phyloP scores from a whole-genome alignment of 257 asterid species.

The Solanum dulcamara region DNA sequence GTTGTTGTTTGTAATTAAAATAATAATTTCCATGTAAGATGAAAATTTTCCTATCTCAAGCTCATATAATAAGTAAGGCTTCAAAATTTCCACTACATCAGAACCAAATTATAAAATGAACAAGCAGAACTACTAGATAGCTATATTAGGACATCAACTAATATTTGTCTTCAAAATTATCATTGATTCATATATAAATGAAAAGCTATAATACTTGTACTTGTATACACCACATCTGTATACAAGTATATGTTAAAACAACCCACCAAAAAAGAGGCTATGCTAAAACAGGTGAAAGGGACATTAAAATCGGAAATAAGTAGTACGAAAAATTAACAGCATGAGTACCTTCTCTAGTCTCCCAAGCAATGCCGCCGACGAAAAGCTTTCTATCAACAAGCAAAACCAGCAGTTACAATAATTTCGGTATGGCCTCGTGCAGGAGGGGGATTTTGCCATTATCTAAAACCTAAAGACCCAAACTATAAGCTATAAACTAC shows the following conservation, averaged over 20 bases:
- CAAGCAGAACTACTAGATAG: background rate
- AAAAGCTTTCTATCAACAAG: conserved; percentile 91
- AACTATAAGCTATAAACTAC: conserved; percentile 11
- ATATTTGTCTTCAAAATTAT: background rate
- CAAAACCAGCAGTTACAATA: conserved; percentile 70
- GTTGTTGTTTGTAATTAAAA: background rate
- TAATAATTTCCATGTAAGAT: background rate
- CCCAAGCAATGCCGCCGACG: conserved; percentile 99
- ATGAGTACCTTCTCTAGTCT: conserved; percentile 82
- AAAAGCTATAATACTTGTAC: background rate
- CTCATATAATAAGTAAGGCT: background rate
- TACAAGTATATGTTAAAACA: background rate
- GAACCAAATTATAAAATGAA: background rate
- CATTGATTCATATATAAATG: background rate
- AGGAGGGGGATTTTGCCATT: conserved; percentile 13
- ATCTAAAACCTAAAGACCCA: conserved; percentile 1
- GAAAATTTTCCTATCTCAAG: background rate
- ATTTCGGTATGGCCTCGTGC: conserved; percentile 29
- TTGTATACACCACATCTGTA: background rate
- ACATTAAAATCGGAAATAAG: background rate
- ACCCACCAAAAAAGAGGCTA: background rate
- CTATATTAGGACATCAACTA: background rate
- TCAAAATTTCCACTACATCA: background rate
- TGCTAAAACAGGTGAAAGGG: background rate
- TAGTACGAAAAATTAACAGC: background rate